phyloP scores from a whole-genome alignment of 441 rosid species.

The Corymbia calophylla region DNA sequence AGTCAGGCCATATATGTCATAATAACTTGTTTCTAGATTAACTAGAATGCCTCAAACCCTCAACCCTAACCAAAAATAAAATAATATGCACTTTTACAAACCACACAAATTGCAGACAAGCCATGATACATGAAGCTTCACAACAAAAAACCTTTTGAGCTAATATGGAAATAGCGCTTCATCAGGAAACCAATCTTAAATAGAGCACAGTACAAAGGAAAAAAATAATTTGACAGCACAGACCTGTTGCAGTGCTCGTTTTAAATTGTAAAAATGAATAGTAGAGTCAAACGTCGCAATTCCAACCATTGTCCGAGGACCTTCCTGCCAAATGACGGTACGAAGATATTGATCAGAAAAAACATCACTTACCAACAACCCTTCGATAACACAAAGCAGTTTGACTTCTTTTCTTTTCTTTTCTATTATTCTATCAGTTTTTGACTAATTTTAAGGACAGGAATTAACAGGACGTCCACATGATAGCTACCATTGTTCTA shows the following conservation, averaged over 20 bases:
- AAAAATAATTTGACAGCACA: not conserved
- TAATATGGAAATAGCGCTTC: not conserved
- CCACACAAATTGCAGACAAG: not conserved
- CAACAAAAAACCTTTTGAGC: not conserved
- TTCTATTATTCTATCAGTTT: not conserved
- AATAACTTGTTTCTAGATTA: not conserved
- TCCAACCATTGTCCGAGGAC: constrained; percentile 81
- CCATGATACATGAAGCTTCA: not conserved
- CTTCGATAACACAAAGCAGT: not conserved
- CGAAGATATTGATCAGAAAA: not conserved
- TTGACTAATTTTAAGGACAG: not conserved
- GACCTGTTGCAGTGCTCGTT: constrained; percentile 57
- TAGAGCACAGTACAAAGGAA: not conserved
- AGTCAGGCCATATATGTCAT: not conserved
- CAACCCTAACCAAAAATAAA: not conserved
- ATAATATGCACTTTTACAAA: not conserved
- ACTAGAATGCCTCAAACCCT: not conserved
- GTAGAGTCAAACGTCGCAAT: constrained; percentile 83
- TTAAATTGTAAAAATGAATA: constrained; percentile 78
- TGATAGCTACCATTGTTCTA: not conserved
- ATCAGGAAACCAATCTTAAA: not conserved
- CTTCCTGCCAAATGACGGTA: constrained; percentile 45
- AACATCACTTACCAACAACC: not conserved
- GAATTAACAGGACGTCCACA: not conserved
- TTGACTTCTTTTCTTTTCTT: not conserved